phyloP scores from a whole-genome alignment of 2,329 filamentous ascomycete species.

The Hypoxylon sp. region DNA sequence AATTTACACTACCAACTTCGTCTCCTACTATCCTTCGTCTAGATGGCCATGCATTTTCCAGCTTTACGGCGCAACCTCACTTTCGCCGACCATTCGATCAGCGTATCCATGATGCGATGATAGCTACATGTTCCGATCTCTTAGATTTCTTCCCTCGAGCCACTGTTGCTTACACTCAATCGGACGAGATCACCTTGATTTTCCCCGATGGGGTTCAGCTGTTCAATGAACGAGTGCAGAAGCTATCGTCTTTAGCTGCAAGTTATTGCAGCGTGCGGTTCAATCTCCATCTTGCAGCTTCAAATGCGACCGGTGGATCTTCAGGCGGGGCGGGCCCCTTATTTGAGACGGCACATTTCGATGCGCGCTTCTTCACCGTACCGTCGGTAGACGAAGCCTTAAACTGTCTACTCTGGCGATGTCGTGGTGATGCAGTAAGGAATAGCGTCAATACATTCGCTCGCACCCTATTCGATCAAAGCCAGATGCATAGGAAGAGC shows the following conservation, averaged over 20 bases:
- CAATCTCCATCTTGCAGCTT: slow-evolving; percentile 15
- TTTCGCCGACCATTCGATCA: slow-evolving; percentile 21
- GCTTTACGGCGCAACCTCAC: slow-evolving; percentile 9
- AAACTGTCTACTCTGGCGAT: slow-evolving; percentile 23
- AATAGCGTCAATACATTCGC: slow-evolving; percentile 18
- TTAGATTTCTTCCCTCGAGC: slow-evolving; percentile 18
- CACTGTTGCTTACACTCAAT: slow-evolving; percentile 29
- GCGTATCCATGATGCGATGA: slow-evolving; percentile 23
- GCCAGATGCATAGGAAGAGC: slow-evolving; percentile 17
- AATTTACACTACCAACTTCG: slow-evolving; percentile 16
- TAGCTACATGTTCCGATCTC: slow-evolving; percentile 19
- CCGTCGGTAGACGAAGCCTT: slow-evolving; percentile 23
- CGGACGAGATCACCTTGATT: slow-evolving; percentile 26
- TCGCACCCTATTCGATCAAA: slow-evolving; percentile 9
- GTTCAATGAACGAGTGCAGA: slow-evolving; percentile 19
- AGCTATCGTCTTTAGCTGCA: slow-evolving; percentile 20
- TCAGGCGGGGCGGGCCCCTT: neutral
- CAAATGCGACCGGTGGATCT: neutral
- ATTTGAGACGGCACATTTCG: slow-evolving; percentile 21
- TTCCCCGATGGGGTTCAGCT: slow-evolving; percentile 14
- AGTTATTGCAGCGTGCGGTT: slow-evolving; percentile 28
- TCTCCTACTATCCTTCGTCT: slow-evolving; percentile 20
- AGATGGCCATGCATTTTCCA: slow-evolving; percentile 25
- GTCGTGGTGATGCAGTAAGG: slow-evolving; percentile 8
- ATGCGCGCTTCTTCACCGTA: slow-evolving; percentile 25